These are phyloP conservation scores for Chaetomiaceae sp. DNA, from an alignment of 2,329 filamentous ascomycete species.

Conservation along the genomic window DNA sequence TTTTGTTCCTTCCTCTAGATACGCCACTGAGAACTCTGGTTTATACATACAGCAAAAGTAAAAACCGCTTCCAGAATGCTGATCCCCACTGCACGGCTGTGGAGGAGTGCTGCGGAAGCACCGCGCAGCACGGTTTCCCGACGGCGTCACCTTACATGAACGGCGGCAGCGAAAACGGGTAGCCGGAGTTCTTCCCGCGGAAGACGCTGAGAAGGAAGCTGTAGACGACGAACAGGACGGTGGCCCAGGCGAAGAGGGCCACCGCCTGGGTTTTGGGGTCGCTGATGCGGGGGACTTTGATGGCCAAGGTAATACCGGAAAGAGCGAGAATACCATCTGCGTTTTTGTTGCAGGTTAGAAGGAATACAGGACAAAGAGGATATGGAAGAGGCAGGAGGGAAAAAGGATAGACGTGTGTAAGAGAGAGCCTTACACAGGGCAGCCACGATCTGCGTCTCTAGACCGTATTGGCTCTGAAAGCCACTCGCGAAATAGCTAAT, in stretches of 20 bases:
- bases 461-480: constrained; percentile 87
- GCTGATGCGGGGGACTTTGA: constrained; percentile 86
- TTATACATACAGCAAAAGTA: constrained; percentile 9
- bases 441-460: constrained; percentile 93
- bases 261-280: constrained; percentile 73
- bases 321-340: constrained; percentile 70
- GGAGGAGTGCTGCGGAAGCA: background rate
- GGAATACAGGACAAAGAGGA: background rate
- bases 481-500: constrained; percentile 85
- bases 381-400: background rate
- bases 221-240: constrained; percentile 74
- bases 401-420: background rate
- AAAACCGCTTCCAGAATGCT: background rate
- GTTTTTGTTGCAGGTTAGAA: constrained; percentile 23
- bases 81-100: too few relatives aligned
- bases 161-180: constrained; percentile 89
- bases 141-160: constrained; percentile 67
- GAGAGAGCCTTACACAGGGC: constrained; percentile 65
- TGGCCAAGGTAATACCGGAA: constrained; percentile 79
- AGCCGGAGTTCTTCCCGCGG: constrained; percentile 88
- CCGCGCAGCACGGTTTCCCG: background rate
- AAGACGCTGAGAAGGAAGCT: constrained; percentile 93
- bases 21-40: constrained; percentile 13
- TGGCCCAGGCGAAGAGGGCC: constrained; percentile 73
- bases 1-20: constrained; percentile 15